Evolutionary conservation across 495 filamentous ascomycete genomes (phyloP), one percentile per base, ranked within the genome.

Genomic region (Beverwykella pulmonaria): DNA sequence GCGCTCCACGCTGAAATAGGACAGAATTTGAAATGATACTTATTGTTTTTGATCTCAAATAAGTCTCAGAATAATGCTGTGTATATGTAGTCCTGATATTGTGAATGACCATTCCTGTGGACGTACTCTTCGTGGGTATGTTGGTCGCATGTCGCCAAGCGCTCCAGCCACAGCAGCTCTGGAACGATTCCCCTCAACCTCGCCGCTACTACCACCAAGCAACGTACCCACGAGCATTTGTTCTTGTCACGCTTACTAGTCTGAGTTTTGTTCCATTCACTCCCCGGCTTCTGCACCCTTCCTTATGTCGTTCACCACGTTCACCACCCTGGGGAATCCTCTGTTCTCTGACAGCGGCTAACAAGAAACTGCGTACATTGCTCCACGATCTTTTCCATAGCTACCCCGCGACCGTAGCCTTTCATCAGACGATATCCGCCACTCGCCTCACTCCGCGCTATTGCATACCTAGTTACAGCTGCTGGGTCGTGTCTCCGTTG

Each of bases 321-420:
- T 27, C 53, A 71, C 39, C 55, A 59, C 53, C 27, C 50, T 66
- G 58, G 68, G 68, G 61, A 67, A 71, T 59, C 52, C 29, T 25
- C 54, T 63, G 68, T 71, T 71, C 68, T 67, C 63, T 25, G 68
- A 71, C 63, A 64, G 54, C 68, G 64, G 64, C 47, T 71, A 71
- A 67, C 68, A 56, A 44, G 2, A 44, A 2, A 44, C 39, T n/a
- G 8, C 22, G 25, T 14, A 53, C 53, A 22, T 54, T 52, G 57
- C 67, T 39, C 56, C 14, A 44, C 17, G 23, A 22, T 29, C 27
- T 61, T 61, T 36, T 25, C 14, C 30, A 25, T 46, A 50, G 14
- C 36, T 46, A 58, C 63, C 62, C 49, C 61, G 56, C 56, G 34
- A 41, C 48, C 27, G 32, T n/a, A n/a, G n/a, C 29, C 44, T 61